These are phyloP conservation scores for Tetraselmis striata DNA, from an alignment of 139 green algal species.

Conservation along the genomic window DNA sequence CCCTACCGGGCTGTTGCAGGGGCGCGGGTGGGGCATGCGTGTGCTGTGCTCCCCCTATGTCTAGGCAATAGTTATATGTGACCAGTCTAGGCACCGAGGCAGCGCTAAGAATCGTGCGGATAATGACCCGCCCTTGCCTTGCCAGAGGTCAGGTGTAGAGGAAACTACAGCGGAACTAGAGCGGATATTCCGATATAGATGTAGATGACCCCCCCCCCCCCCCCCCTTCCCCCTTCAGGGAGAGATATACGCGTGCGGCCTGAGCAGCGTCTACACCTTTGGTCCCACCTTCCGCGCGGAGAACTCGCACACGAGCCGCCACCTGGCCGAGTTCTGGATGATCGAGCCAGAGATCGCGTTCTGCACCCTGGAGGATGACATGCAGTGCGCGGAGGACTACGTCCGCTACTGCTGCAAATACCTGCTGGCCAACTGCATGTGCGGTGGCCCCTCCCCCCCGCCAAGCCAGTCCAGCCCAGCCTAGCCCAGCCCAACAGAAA, in stretches of 20 bases:
- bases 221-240: background rate
- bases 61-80: too few species aligned
- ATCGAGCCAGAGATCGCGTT: constrained; percentile 98
- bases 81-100: too few species aligned
- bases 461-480: too few species aligned
- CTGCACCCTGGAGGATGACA: constrained; percentile 87
- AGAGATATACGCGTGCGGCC: constrained; percentile 61
- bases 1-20: too few species aligned
- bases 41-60: too few species aligned
- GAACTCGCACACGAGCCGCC: constrained; percentile 84
- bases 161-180: too few species aligned
- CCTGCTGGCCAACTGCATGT: constrained; percentile 61
- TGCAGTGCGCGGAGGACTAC: constrained; percentile 85
- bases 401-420: constrained; percentile 69
- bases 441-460: background rate
- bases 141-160: too few species aligned
- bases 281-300: constrained; percentile 92
- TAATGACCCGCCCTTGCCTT: too few species aligned
- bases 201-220: constrained; percentile 30
- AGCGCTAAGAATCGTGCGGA: too few species aligned
- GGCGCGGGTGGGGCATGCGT: too few species aligned
- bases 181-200: too few species aligned
- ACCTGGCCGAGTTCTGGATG: constrained; percentile 99
- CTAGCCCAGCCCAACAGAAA: too few species aligned
- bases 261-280: constrained; percentile 72